Evolutionary conservation across 805 yeast genomes (phyloP).

Genomic region (Myxozyma geophila): DNA sequence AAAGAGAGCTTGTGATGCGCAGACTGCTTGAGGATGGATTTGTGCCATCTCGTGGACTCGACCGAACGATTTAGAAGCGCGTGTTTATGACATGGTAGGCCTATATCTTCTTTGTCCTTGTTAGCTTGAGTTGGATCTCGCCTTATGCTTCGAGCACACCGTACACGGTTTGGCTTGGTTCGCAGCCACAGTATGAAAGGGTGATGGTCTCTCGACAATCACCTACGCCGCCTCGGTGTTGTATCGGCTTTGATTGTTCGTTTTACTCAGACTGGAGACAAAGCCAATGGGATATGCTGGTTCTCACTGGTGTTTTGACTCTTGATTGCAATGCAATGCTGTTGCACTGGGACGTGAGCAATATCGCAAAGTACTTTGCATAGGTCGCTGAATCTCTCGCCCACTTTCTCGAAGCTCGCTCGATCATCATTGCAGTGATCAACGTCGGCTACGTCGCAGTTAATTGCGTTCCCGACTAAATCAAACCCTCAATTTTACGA

Average conservation of each 20-base stretch:
- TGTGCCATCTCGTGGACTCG: slow-evolving; percentile 27
- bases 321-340: slow-evolving; percentile 50
- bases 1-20: slow-evolving; percentile 56
- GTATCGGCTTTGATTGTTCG: slow-evolving; percentile 43
- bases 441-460: slow-evolving; percentile 35
- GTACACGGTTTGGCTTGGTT: slow-evolving; percentile 26
- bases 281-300: slow-evolving; percentile 28
- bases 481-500: slow-evolving; percentile 21
- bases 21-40: slow-evolving; percentile 44
- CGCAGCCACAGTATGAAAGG: slow-evolving; percentile 5
- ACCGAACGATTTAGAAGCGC: slow-evolving; percentile 25
- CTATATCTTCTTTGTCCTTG: slow-evolving; percentile 26
- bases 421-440: slow-evolving; percentile 25
- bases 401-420: slow-evolving; percentile 32
- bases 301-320: slow-evolving; percentile 22
- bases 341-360: slow-evolving; percentile 60
- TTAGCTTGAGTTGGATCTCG: slow-evolving; percentile 29
- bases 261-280: slow-evolving; percentile 52
- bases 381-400: slow-evolving; percentile 42
- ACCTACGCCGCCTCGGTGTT: slow-evolving; percentile 66
- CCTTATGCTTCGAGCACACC: slow-evolving; percentile 32
- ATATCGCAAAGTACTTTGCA: slow-evolving; percentile 64
- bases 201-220: slow-evolving; percentile 50
- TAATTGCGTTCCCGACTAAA: slow-evolving; percentile 30
- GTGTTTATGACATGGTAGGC: slow-evolving; percentile 25